A percentile compares a stretch with the other conserved stretches of the same genome.
phyloP scores from a whole-genome alignment of 1,284 basidiomycete genomes.

The Hypsizygus ulmarius region DNA sequence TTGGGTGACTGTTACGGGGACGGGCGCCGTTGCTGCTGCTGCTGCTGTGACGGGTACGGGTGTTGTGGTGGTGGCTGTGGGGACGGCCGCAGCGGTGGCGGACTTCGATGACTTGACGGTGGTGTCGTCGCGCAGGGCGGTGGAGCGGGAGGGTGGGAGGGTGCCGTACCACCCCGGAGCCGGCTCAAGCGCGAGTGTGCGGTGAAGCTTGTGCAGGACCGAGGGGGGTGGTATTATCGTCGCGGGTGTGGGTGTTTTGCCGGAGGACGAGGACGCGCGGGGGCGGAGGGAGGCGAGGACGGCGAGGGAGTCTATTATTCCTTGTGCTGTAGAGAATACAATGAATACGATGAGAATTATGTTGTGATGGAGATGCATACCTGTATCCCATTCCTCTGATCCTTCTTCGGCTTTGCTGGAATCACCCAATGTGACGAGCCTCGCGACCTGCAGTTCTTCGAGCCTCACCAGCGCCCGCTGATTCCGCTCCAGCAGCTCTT shows the following conservation, averaged over 20 bases:
- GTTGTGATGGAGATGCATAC: constrained; percentile 34
- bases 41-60: neutral
- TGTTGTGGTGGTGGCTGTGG: constrained; percentile 13
- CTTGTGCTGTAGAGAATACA: constrained; percentile 54
- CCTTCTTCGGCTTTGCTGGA: constrained; percentile 51
- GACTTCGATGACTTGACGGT: constrained; percentile 51
- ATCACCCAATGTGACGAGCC: constrained; percentile 47
- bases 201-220: constrained; percentile 63
- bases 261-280: constrained; percentile 38
- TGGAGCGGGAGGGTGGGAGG: constrained; percentile 53
- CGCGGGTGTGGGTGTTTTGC: constrained; percentile 32
- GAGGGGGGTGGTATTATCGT: constrained; percentile 59
- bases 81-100: constrained; percentile 16
- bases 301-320: constrained; percentile 65
- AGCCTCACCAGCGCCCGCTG: constrained; percentile 58
- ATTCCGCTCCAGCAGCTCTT: constrained; percentile 65
- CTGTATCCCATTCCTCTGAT: constrained; percentile 77
- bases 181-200: constrained; percentile 58
- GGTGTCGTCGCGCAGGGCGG: constrained; percentile 68
- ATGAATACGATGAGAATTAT: constrained; percentile 15
- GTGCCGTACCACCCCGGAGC: constrained; percentile 73
- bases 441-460: constrained; percentile 58
- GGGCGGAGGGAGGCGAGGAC: constrained; percentile 71
- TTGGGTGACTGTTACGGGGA: constrained; percentile 12
- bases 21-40: constrained; percentile 5